phyloP scores from a whole-genome alignment of 306 rosid species.

The Mimosa bimucronata region DNA sequence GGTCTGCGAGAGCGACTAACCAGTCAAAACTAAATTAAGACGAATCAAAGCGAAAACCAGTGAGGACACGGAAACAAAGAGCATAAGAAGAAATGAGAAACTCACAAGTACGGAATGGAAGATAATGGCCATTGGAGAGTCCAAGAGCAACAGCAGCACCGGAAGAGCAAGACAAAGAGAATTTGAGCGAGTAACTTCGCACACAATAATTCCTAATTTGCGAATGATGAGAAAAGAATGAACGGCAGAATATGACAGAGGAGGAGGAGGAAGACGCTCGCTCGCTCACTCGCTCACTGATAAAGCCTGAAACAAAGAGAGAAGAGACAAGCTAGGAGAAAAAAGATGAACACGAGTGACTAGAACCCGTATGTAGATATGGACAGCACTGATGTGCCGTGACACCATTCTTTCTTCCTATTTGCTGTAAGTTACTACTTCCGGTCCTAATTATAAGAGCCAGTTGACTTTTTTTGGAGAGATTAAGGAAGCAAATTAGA shows the following conservation, averaged over 20 bases:
- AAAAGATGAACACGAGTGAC: neutral
- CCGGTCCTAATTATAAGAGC: too few relatives aligned
- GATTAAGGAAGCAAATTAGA: too few relatives aligned
- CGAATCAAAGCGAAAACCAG: neutral
- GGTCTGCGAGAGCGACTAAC: neutral
- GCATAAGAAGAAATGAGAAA: neutral
- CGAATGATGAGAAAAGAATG: neutral
- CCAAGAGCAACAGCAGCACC: constrained; percentile 10
- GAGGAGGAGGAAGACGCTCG: constrained; percentile 22
- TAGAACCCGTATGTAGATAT: neutral
- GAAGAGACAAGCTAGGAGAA: neutral
- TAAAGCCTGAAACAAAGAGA: neutral
- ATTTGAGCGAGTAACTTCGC: neutral
- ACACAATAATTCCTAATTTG: neutral
- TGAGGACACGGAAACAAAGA: too few relatives aligned
- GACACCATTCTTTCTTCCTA: neutral
- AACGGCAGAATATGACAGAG: neutral
- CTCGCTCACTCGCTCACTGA: constrained; percentile 30
- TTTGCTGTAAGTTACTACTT: neutral
- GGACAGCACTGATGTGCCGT: constrained; percentile 5
- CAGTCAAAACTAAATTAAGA: neutral
- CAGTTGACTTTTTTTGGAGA: too few relatives aligned
- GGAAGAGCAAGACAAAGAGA: neutral
- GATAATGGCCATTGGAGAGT: constrained; percentile 35
- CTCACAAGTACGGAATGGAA: constrained; percentile 40